These are phyloP conservation scores for Marasmius sp. DNA, from an alignment of 1,284 basidiomycete species.

Conservation along the genomic window DNA sequence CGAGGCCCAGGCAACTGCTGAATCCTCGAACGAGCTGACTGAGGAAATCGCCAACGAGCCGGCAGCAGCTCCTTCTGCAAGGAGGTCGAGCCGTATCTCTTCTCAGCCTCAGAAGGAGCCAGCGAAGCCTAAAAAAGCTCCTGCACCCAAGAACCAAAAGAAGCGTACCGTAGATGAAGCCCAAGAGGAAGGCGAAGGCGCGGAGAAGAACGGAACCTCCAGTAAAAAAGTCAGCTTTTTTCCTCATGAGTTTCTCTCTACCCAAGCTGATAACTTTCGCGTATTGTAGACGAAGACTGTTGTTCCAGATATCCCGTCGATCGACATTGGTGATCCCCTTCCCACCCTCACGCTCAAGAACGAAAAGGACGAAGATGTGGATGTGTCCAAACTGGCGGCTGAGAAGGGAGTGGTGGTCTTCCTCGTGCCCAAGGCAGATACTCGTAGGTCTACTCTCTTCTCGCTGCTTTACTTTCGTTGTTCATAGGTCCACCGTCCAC, in stretches of 20 bases:
- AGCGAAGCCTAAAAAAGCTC: constrained; percentile 24
- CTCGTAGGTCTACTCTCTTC: constrained; percentile 50
- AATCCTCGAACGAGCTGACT: constrained; percentile 20
- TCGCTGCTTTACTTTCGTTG: neutral
- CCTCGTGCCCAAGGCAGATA: constrained; percentile 83
- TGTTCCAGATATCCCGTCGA: constrained; percentile 30
- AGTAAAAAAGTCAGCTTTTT: constrained; percentile 27
- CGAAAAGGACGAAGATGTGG: constrained; percentile 73
- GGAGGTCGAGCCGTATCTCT: constrained; percentile 49
- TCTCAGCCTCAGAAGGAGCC: constrained; percentile 34
- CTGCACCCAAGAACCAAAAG: constrained; percentile 30
- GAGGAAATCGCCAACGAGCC: constrained; percentile 14
- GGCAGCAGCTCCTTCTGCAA: constrained; percentile 30
- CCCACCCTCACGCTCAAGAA: constrained; percentile 78
- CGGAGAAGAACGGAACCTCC: constrained; percentile 24
- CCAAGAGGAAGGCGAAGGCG: constrained; percentile 25
- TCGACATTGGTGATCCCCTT: constrained; percentile 77
- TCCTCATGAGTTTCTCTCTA: neutral
- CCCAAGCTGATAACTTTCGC: constrained; percentile 1
- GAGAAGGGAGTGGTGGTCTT: constrained; percentile 84
- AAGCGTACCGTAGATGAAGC: constrained; percentile 30
- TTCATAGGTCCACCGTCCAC: constrained; percentile 6
- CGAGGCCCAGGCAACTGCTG: constrained; percentile 33
- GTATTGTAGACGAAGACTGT: constrained; percentile 27
- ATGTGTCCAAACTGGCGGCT: constrained; percentile 56